phyloP scores from a whole-genome alignment of 164 flowering plant species.

The Macadamia integrifolia region DNA sequence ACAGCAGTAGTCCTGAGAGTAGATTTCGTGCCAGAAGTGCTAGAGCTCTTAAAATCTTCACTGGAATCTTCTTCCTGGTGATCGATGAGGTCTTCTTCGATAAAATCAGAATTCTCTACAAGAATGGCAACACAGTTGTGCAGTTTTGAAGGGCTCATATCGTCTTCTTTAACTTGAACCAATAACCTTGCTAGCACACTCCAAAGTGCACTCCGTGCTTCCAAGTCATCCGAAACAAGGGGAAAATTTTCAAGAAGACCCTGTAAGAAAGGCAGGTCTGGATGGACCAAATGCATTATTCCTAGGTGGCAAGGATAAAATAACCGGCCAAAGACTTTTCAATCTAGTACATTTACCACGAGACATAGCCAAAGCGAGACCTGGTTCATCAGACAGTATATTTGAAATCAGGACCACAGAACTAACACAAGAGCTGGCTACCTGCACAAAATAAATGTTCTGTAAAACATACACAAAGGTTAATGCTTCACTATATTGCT shows the following conservation, averaged over 20 bases:
- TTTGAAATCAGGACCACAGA: conserved; percentile 78
- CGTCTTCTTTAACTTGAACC: conserved; percentile 38
- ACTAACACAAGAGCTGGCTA: conserved; percentile 68
- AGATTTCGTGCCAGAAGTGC: conserved; percentile 11
- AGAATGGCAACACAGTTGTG: conserved; percentile 42
- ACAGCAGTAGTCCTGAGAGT: conserved; percentile 46
- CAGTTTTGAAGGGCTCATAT: conserved; percentile 33
- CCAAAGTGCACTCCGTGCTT: conserved; percentile 86
- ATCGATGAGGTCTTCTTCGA: conserved; percentile 76
- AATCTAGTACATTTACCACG: conserved; percentile 40
- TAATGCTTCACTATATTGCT: too few relatives aligned
- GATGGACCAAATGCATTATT: conserved; percentile 20
- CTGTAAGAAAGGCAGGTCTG: conserved; percentile 64
- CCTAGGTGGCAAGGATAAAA: background rate
- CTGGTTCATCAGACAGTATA: conserved; percentile 55
- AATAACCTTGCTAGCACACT: conserved; percentile 56
- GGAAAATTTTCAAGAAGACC: conserved; percentile 69
- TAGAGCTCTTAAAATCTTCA: conserved; percentile 18
- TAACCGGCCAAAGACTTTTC: background rate
- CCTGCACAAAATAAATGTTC: conserved; percentile 30
- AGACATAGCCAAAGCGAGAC: conserved; percentile 47
- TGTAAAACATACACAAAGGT: too few relatives aligned
- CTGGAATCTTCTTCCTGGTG: conserved; percentile 26
- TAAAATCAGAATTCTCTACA: conserved; percentile 46
- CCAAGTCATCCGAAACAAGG: conserved; percentile 64